These are phyloP conservation scores for Clavispora vitiphila DNA, from an alignment of 805 yeast genomes.

Conservation along the genomic window DNA sequence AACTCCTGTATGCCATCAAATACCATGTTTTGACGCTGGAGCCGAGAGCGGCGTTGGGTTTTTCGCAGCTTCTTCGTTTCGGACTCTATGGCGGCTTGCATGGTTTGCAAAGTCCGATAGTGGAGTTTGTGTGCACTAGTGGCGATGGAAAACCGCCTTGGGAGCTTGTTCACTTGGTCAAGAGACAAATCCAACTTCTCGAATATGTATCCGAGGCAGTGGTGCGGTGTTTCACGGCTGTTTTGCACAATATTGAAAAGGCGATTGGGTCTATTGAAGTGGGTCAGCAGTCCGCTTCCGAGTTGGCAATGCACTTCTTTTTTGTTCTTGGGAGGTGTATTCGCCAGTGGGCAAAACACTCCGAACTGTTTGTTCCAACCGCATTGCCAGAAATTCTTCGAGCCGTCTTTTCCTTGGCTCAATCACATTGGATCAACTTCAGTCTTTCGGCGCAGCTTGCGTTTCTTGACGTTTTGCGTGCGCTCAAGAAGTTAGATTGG, in stretches of 20 bases:
- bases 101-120: background rate
- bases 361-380: background rate
- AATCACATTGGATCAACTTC: background rate
- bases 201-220: background rate
- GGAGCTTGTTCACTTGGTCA: background rate
- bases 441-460: slow-evolving; percentile 7
- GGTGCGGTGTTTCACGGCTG: background rate
- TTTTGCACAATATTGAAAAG: background rate
- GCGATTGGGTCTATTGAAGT: no score
- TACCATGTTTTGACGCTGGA: slow-evolving; percentile 6
- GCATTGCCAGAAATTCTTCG: background rate
- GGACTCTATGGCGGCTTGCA: slow-evolving; percentile 4
- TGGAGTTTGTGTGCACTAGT: background rate
- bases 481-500: no score
- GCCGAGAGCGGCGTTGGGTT: slow-evolving; percentile 4
- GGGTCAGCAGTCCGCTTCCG: no score
- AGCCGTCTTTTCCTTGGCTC: background rate
- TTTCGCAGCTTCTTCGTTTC: slow-evolving; percentile 2
- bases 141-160: background rate
- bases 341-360: background rate
- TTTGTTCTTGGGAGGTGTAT: background rate
- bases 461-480: slow-evolving; percentile 12
- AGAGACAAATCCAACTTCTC: background rate
- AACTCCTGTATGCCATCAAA: slow-evolving; percentile 7
- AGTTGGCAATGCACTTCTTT: background rate